Conservation (phyloP, 306 rosid genomes). For the Potentilla sterilis region DNA sequence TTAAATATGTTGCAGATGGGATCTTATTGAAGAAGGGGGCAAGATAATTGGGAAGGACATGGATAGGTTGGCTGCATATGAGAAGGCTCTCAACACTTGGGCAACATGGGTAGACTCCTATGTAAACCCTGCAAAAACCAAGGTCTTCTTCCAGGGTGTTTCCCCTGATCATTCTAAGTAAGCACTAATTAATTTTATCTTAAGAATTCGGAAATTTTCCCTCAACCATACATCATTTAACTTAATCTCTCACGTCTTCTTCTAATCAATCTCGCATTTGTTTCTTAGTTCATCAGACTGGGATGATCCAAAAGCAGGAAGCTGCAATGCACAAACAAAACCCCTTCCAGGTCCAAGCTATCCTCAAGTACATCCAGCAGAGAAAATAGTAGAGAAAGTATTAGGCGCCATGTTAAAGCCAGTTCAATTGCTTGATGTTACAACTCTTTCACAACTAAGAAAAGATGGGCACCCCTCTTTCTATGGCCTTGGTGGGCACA, state of each 20-base stretch:
- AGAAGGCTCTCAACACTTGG: conserved; percentile 72
- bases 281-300: conserved; percentile 40
- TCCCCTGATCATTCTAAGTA: conserved; percentile 75
- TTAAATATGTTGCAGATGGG: conserved; percentile 49
- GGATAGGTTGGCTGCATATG: conserved; percentile 67
- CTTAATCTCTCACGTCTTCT: background rate
- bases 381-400: conserved; percentile 42
- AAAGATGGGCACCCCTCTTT: conserved; percentile 75
- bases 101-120: conserved; percentile 66
- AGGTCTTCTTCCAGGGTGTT: conserved; percentile 70
- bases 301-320: conserved; percentile 35
- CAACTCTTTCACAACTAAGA: conserved; percentile 55
- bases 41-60: conserved; percentile 35
- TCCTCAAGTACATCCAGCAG: conserved; percentile 46
- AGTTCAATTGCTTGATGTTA: conserved; percentile 42
- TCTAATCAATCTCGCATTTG: conserved; percentile 2
- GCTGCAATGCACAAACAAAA: conserved; percentile 38
- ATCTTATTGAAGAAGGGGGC: conserved; percentile 49
- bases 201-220: background rate
- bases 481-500: conserved; percentile 52
- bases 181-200: background rate
- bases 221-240: background rate
- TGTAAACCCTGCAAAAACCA: conserved; percentile 43
- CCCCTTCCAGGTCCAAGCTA: conserved; percentile 34
- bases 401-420: conserved; percentile 34